These are phyloP conservation scores for Lichtheimia hyalospora DNA, from an alignment of 371 early-diverging fungal genomes.

Conservation along the genomic window DNA sequence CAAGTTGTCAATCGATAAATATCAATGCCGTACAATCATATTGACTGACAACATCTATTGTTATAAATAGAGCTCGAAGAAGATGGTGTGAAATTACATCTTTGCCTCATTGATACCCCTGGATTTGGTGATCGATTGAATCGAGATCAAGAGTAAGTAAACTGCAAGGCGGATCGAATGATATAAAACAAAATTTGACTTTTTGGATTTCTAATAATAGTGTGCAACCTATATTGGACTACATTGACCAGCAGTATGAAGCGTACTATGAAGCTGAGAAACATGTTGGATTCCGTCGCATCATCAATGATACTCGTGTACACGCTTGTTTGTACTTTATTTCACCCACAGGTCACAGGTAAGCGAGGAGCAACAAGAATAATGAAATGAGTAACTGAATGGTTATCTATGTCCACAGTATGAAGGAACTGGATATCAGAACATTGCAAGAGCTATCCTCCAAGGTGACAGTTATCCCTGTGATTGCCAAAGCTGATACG, in stretches of 20 bases:
- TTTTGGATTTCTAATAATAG: conserved; percentile 26
- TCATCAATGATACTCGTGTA: conserved; percentile 79
- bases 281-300: conserved; percentile 75
- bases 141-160: conserved; percentile 72
- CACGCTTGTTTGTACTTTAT: conserved; percentile 95
- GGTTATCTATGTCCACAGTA: conserved; percentile 27
- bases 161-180: neutral
- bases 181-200: neutral
- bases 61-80: conserved; percentile 79
- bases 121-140: conserved; percentile 91
- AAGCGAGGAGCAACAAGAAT: conserved; percentile 13
- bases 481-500: conserved; percentile 75
- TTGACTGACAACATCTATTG: neutral
- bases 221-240: conserved; percentile 77
- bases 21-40: neutral
- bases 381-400: too few relatives aligned
- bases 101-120: conserved; percentile 93
- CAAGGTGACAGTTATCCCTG: conserved; percentile 89
- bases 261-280: conserved; percentile 90
- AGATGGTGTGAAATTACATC: conserved; percentile 82
- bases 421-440: conserved; percentile 90
- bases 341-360: conserved; percentile 90
- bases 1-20: conserved; percentile 21
- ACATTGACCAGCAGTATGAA: conserved; percentile 92
- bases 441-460: conserved; percentile 79